Conservation (phyloP, 2,329 filamentous ascomycete species). For the Calycina marina region DNA sequence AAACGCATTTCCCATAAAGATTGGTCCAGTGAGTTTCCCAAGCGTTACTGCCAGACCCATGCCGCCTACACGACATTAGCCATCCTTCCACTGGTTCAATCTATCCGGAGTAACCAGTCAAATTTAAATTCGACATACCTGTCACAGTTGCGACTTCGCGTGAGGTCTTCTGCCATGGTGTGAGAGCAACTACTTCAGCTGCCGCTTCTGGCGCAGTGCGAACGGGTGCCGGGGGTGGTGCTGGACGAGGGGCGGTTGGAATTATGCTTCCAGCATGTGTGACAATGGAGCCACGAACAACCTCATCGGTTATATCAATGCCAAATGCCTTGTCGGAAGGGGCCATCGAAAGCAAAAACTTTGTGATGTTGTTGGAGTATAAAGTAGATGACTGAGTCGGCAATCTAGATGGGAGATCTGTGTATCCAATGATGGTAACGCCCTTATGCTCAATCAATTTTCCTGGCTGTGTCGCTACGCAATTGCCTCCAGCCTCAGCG, state of each 20-base stretch:
- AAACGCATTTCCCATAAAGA: constrained; percentile 82
- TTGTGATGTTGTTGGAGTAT: constrained; percentile 90
- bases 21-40: constrained; percentile 64
- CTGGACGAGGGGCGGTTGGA: constrained; percentile 58
- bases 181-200: constrained; percentile 49
- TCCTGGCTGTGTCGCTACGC: constrained; percentile 64
- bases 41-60: constrained; percentile 64
- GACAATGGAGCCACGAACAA: constrained; percentile 73
- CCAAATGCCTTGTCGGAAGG: constrained; percentile 68
- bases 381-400: constrained; percentile 81
- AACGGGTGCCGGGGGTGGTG: constrained; percentile 37
- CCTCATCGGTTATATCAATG: constrained; percentile 69
- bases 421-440: constrained; percentile 76
- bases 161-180: constrained; percentile 67
- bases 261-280: constrained; percentile 64
- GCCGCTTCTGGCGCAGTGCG: constrained; percentile 36
- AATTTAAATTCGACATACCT: no score
- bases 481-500: constrained; percentile 78
- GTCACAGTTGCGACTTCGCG: constrained; percentile 64
- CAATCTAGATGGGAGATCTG: constrained; percentile 72
- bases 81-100: no score
- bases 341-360: constrained; percentile 69
- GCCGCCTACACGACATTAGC: no score
- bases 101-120: no score
- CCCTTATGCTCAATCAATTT: constrained; percentile 57